Evolutionary conservation across 2,329 filamentous ascomycete species (phyloP), one percentile per base, ranked within the genome.

Genomic region (Chrysoporthe cubensis): DNA sequence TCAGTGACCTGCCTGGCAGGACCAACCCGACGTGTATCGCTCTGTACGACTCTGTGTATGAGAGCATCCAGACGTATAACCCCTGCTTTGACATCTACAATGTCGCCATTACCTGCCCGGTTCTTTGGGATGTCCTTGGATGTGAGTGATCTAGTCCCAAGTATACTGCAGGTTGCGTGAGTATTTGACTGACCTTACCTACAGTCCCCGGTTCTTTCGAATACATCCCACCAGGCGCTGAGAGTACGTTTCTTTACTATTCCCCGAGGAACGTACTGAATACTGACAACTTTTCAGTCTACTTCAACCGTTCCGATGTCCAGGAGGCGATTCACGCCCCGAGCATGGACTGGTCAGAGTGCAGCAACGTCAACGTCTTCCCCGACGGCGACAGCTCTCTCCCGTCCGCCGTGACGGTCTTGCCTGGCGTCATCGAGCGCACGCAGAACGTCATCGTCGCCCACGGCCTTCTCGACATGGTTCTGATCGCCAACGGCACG

Each of bases 31-130:
- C 81, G 3, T 94, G 91, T 75, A 80, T 83, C 62, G 73, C 81
- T 67, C 72, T 92, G 21, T 91, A 84, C 72, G 77, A 83, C 66
- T 79, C 84, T 34, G 85, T 92, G 40, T 81, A 80, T 72, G 71
- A 82, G 0, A 89, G 87, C 40, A 84, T 85, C 7, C 70, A 82
- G 6, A 74, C 80, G 1, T 78, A 87, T 46, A 96, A 96, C 79
- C 92, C 92, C 0, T 96, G 93, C 81, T 96, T 91, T 78, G 88
- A 93, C 75, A 81, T 92, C 9, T 96, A 95, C 78, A 87, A 91
- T 63, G 85, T 95, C 13, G 87, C 87, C 2, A 88, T 87, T 4
- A 90, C 88, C 18, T 96, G 92, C 75, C 92, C 92, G 0, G 72
- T 89, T 2, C 80, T 87, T 1, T 92, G 87, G 84, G 89, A 93